Evolutionary conservation across 768 basidiomycete genomes (phyloP).

Genomic region (Lentinula sp.): DNA sequence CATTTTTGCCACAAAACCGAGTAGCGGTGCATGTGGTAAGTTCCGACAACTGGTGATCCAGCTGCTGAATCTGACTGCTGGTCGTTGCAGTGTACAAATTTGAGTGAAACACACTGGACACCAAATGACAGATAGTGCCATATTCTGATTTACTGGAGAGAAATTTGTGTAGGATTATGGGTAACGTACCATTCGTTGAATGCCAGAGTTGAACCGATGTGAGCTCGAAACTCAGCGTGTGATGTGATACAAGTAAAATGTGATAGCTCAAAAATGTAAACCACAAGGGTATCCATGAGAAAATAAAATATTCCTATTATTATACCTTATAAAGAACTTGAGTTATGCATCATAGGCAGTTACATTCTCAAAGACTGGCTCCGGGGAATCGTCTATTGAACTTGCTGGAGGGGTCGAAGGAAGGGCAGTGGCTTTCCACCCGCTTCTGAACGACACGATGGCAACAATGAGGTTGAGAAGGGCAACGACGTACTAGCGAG

Average conservation of each 20-base stretch:
- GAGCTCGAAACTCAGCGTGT: too few species aligned
- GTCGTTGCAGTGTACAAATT: conserved; percentile 9
- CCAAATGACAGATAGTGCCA: too few species aligned
- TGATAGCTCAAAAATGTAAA: too few species aligned
- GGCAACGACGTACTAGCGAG: conserved; percentile 22
- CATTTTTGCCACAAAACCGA: conserved; percentile 81
- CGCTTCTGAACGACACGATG: conserved; percentile 56
- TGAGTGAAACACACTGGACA: not conserved
- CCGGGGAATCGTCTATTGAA: conserved; percentile 12
- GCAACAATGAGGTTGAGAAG: conserved; percentile 43
- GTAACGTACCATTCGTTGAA: too few species aligned
- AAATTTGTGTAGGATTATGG: too few species aligned
- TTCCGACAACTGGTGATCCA: conserved; percentile 9
- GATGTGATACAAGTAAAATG: too few species aligned
- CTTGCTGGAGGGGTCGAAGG: conserved; percentile 19
- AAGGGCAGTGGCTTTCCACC: conserved; percentile 66
- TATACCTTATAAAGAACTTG: not conserved
- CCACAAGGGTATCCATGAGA: too few species aligned
- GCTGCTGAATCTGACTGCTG: not conserved
- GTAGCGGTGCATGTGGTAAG: conserved; percentile 77
- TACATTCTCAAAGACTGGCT: not conserved
- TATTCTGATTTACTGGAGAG: too few species aligned
- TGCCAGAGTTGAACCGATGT: too few species aligned
- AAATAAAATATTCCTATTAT: not conserved
- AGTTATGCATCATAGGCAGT: not conserved